Conservation (phyloP, 108 stramenopile genomes). For the Skeletonema costatum region DNA sequence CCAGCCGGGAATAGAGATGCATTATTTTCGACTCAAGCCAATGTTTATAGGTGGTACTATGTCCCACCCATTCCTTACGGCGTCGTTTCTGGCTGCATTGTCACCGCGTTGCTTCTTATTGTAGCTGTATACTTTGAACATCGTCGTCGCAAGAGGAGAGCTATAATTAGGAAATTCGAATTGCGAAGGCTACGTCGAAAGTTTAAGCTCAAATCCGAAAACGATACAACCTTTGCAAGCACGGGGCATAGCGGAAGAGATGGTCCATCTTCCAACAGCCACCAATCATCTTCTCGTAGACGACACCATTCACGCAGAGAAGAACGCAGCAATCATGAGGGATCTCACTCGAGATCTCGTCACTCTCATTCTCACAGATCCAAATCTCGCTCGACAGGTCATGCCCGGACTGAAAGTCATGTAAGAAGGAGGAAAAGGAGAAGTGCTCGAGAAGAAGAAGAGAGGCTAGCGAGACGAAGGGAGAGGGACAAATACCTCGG, state of each 20-base stretch:
- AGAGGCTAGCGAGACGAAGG: background rate
- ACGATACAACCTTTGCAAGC: background rate
- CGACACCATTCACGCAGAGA: background rate
- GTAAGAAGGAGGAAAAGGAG: slow-evolving; percentile 1
- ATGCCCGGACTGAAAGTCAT: background rate
- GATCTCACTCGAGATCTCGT: background rate
- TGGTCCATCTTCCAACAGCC: background rate
- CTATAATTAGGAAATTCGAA: slow-evolving; percentile 60
- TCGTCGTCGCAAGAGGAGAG: slow-evolving; percentile 61
- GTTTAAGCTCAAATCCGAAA: slow-evolving; percentile 8
- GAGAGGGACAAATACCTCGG: background rate
- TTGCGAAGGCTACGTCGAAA: background rate
- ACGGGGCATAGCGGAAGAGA: background rate
- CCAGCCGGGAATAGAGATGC: slow-evolving; percentile 73
- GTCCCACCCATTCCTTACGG: slow-evolving; percentile 75
- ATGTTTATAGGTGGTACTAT: slow-evolving; percentile 82
- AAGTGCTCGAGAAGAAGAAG: background rate
- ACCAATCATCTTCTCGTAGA: background rate
- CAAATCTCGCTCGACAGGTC: background rate
- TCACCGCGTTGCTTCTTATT: slow-evolving; percentile 34
- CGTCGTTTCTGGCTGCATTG: slow-evolving; percentile 29
- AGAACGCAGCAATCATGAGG: background rate
- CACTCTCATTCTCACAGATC: background rate
- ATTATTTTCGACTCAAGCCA: slow-evolving; percentile 50
- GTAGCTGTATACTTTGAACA: slow-evolving; percentile 59